phyloP scores from a whole-genome alignment of 2,329 filamentous ascomycete genomes.

The Diaporthe nobilis region DNA sequence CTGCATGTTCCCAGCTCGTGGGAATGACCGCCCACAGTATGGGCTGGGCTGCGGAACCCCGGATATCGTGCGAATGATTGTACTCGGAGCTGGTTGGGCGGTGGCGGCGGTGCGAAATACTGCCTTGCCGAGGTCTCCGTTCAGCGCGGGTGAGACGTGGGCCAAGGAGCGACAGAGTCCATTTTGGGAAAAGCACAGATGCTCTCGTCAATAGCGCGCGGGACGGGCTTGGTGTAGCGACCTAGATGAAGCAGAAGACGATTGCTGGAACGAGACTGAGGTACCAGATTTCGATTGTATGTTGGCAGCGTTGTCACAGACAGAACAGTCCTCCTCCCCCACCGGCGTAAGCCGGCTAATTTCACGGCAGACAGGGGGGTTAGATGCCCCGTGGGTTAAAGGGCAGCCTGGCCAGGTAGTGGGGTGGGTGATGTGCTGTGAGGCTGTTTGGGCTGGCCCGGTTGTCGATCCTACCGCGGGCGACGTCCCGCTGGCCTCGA shows the following conservation, averaged over 20 bases:
- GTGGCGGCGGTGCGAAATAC: conserved; percentile 8
- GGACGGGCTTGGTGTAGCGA: conserved; percentile 5
- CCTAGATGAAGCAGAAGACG: neutral
- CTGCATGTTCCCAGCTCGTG: conserved; percentile 14
- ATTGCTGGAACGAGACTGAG: conserved; percentile 5
- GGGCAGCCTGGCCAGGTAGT: conserved; percentile 9
- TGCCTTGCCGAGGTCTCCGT: conserved; percentile 25
- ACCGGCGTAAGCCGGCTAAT: conserved; percentile 5
- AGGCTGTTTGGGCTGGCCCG: conserved; percentile 6
- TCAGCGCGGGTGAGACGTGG: conserved; percentile 22
- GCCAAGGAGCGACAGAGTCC: conserved; percentile 26
- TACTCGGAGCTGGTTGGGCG: neutral
- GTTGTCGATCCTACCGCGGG: conserved; percentile 25
- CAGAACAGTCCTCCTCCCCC: neutral
- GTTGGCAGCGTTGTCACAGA: neutral
- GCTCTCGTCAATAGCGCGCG: conserved; percentile 15
- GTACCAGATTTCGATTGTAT: neutral
- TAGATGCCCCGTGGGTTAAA: neutral
- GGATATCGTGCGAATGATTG: conserved; percentile 29
- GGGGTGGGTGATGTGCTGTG: conserved; percentile 28
- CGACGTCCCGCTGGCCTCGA: neutral
- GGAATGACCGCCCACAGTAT: neutral
- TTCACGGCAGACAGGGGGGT: neutral
- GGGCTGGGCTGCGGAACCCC: conserved; percentile 30
- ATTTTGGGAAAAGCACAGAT: conserved; percentile 1